phyloP scores from a whole-genome alignment of 306 rosid genomes.

The Mucuna pruriens region DNA sequence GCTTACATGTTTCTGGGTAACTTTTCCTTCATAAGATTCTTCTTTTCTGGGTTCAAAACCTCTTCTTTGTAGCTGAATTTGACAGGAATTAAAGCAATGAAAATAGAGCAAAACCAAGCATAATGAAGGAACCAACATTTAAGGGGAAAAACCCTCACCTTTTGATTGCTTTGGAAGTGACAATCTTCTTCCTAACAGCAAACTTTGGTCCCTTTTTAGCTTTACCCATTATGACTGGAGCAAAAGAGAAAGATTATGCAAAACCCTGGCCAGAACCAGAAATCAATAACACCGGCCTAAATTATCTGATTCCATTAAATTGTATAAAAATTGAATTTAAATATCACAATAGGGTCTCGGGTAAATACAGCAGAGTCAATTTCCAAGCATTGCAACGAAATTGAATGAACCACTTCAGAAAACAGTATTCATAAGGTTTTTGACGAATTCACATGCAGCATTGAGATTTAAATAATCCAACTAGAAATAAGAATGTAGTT shows the following conservation, averaged over 20 bases:
- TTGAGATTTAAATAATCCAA: neutral
- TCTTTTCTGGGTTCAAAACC: conserved; percentile 82
- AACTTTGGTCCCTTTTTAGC: conserved; percentile 87
- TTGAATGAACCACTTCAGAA: neutral
- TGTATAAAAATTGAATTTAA: neutral
- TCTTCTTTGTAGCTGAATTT: conserved; percentile 77
- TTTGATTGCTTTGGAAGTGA: conserved; percentile 80
- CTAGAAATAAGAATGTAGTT: neutral
- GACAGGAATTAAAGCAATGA: neutral
- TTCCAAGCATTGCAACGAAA: neutral
- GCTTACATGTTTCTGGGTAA: conserved; percentile 87
- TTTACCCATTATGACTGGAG: conserved; percentile 57
- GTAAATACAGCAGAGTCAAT: neutral
- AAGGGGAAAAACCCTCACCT: conserved; percentile 37
- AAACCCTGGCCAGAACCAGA: neutral
- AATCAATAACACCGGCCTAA: neutral
- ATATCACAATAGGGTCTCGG: neutral
- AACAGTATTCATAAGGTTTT: neutral
- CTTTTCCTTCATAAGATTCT: conserved; percentile 61
- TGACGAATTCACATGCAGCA: neutral
- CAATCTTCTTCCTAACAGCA: conserved; percentile 80
- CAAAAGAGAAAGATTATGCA: neutral
- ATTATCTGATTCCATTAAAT: neutral
- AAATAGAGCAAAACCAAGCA: neutral
- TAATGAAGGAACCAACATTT: neutral